Evolutionary conservation across 2,329 filamentous ascomycete genomes (phyloP).

Genomic region (Chrysosporium queenslandicum): DNA sequence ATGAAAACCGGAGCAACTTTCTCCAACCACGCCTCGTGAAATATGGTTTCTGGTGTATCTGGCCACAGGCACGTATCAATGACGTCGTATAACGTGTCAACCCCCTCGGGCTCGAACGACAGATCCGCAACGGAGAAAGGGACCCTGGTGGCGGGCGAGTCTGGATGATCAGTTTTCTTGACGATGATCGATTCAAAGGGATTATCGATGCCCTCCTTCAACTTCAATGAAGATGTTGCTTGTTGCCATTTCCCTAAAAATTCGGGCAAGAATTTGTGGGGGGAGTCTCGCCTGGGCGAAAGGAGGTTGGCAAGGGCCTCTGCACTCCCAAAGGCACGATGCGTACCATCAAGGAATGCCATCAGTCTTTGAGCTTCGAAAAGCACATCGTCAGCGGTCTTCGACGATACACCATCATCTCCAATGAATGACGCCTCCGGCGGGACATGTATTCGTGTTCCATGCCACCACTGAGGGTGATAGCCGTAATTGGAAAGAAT

Average conservation of each 20-base stretch:
- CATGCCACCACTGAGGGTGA: constrained; percentile 54
- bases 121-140: constrained; percentile 34
- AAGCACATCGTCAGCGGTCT: constrained; percentile 15
- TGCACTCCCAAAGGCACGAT: constrained; percentile 49
- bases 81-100: constrained; percentile 44
- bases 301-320: constrained; percentile 38
- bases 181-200: constrained; percentile 40
- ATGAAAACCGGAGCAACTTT: constrained; percentile 47
- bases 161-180: constrained; percentile 27
- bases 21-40: constrained; percentile 41
- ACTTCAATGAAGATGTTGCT: constrained; percentile 28
- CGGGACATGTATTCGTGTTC: constrained; percentile 37
- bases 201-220: constrained; percentile 28
- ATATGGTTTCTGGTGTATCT: constrained; percentile 29
- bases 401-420: not conserved
- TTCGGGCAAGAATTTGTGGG: constrained; percentile 26
- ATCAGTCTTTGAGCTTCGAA: constrained; percentile 52
- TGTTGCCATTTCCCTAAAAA: constrained; percentile 44
- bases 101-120: constrained; percentile 30
- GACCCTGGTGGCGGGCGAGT: constrained; percentile 24
- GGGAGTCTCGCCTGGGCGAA: constrained; percentile 16
- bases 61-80: constrained; percentile 45
- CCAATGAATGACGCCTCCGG: not conserved
- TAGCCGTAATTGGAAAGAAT: constrained; percentile 44
- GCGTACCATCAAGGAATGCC: constrained; percentile 50